Evolutionary conservation across 2,329 filamentous ascomycete species (phyloP), one percentile per base, ranked within the genome.

Genomic region (Penicillium paneum): DNA sequence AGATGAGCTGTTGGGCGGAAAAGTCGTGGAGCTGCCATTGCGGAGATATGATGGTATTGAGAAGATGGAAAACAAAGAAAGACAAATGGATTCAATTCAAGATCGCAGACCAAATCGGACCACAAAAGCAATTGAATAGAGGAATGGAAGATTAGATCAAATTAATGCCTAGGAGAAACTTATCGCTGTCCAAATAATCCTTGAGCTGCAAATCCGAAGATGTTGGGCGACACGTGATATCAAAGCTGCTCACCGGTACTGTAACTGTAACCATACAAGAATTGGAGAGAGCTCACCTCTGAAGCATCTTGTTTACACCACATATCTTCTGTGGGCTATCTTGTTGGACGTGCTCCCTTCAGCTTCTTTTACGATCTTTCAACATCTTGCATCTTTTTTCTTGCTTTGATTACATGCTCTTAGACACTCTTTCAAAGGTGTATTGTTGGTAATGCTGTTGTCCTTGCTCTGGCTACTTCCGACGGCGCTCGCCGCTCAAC

Each of bases 1-100:
- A 87, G 78, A 72, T 83, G 81, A 68, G 82, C 79, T 65, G 84
- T 82, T 65, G 84, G 84, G 72, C 84, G 83, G 74, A 87, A 78
- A 65, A 88, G 75, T 77, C 84, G 79, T 67, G 82, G 76, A 70
- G 79, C 78, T 69, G 81, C 79, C 83, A 86, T 86, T 52, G 69
- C 73, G 66, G 69, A 70, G 69, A 70, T 57, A 28, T 47, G 54
- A 85, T 81, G 80, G 75, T 84, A 84, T 54, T 81, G 58, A 70
- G 78, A 72, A 45, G 71, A 67, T 29, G 26, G 21, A 41, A 38
- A 55, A 24, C 24, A 49, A 48, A 55, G 41, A 44, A 57, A 42
- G 8, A 46, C 46, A 42, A 45, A 52, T 40, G 59, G 40, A 40
- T 56, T 43, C 48, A 55, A 60, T 59, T 55, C 58, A 59, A 56